Base-by-base conservation (phyloP, 2,329 filamentous ascomycete species). In the Alternaria gansuensis region DNA sequence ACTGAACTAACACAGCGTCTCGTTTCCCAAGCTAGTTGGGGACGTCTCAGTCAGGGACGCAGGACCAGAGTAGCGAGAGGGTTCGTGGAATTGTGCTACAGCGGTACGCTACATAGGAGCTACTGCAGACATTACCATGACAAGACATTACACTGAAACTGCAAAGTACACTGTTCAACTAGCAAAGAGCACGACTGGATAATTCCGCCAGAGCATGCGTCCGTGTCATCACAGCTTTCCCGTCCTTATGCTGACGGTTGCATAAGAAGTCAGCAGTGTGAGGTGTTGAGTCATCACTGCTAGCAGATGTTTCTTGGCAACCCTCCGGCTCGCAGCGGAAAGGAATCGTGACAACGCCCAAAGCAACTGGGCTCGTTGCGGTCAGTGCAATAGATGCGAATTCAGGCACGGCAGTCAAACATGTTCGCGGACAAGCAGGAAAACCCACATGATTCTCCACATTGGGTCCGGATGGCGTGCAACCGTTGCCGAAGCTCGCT, bases 311-410 rank as follows among this genome's bases (percentile, higher is more conserved):
- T 14, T 39, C 58, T 57, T 54, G 57, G 60, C 57, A 54, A 51
- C 45, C 48, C 51, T 40, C 58, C 68, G 66, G 68, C 64, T 60
- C 36, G 23, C 52, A 21, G 60, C 68, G 65, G 67, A 69, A 62
- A 46, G 48, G 24, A 60, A 34, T 51, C 33, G 43, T 39, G 31
- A 49, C 31, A 34, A 34, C 33, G 37, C 29, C 13, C 40, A 40
- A 33, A 31, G 41, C 59, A 24, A 57, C 55, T 54, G 60, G 43
- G 50, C 63, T 41, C 51, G 11, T 28, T 34, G 61, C 39, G 61
- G 54, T 54, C 63, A 58, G 46, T 54, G 62, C 60, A 17, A 48
- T 31, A 37, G n/a, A 54, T 41, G 45, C 45, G 39, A 34, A 34
- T 29, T 26, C 46, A 46, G 44, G 31, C 26, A 11, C 39, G 24